Conservation (phyloP, 768 basidiomycete species). For the Tricholoma bakamatsutake region DNA sequence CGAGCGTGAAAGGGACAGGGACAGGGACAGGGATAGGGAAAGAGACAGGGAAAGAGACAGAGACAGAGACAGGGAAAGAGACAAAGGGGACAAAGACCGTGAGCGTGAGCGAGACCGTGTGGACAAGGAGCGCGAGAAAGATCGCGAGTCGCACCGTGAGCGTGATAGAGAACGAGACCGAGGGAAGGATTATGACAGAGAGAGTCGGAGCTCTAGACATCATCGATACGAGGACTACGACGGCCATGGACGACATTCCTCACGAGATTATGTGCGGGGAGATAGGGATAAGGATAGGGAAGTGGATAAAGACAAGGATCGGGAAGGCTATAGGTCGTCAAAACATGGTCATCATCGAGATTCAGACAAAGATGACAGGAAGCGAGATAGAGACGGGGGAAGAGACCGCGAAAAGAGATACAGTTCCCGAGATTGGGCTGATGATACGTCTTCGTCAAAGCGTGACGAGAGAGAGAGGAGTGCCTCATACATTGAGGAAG, state of each 20-base stretch:
- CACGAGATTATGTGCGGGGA: slow-evolving; percentile 32
- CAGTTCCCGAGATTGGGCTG: slow-evolving; percentile 34
- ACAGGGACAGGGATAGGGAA: slow-evolving; percentile 29
- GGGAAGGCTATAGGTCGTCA: slow-evolving; percentile 37
- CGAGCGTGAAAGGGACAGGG: slow-evolving; percentile 37
- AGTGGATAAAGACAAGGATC: slow-evolving; percentile 33
- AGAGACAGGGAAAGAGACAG: slow-evolving; percentile 34
- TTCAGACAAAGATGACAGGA: slow-evolving; percentile 44
- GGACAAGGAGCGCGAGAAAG: slow-evolving; percentile 23
- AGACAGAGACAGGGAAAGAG: slow-evolving; percentile 26
- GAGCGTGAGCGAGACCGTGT: slow-evolving; percentile 26
- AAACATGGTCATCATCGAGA: slow-evolving; percentile 45
- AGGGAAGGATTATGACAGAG: slow-evolving; percentile 25
- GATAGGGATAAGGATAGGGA: slow-evolving; percentile 36
- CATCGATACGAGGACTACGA: slow-evolving; percentile 48
- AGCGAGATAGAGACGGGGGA: slow-evolving; percentile 43
- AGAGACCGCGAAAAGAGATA: slow-evolving; percentile 32
- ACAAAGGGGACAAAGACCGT: slow-evolving; percentile 24
- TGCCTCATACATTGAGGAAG: slow-evolving; percentile 36
- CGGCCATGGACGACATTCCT: slow-evolving; percentile 33
- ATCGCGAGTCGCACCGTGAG: slow-evolving; percentile 28
- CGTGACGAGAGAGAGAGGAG: slow-evolving; percentile 31
- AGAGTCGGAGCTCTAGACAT: slow-evolving; percentile 37
- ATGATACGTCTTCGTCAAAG: slow-evolving; percentile 34
- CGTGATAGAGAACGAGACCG: slow-evolving; percentile 21